Conservation (phyloP, 2,329 filamentous ascomycete species). For the Fusarium sp. region DNA sequence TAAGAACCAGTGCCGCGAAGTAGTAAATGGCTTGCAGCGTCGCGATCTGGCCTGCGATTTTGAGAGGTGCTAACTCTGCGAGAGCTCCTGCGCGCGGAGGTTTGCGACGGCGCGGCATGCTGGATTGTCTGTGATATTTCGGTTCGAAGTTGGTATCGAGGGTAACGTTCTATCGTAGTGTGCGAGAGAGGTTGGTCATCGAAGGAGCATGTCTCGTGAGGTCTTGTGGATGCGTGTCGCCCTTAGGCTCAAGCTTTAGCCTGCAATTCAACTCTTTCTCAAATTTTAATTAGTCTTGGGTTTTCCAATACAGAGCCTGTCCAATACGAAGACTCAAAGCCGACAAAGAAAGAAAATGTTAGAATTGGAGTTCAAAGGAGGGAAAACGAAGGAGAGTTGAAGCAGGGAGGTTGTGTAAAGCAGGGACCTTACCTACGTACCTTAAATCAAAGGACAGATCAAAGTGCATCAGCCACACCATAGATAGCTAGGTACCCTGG, state of each 20-base stretch:
- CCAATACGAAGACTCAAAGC: not conserved
- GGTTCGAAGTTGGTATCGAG: not conserved
- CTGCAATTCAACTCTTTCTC: not conserved
- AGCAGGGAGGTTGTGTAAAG: constrained; percentile 9
- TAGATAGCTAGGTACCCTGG: constrained; percentile 14
- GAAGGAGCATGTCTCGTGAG: constrained; percentile 38
- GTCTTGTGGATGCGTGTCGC: constrained; percentile 20
- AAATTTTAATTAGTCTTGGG: not conserved
- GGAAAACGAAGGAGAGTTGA: constrained; percentile 14
- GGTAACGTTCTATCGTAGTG: constrained; percentile 2
- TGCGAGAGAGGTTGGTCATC: constrained; percentile 21
- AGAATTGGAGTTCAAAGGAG: constrained; percentile 1
- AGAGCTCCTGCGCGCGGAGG: constrained; percentile 70
- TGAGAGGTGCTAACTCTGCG: constrained; percentile 69
- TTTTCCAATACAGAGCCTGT: not conserved
- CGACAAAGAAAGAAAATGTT: constrained; percentile 1
- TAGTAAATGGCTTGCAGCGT: constrained; percentile 68
- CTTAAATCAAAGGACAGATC: constrained; percentile 30
- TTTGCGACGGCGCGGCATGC: constrained; percentile 66
- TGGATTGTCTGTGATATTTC: not conserved
- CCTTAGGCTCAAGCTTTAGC: constrained; percentile 6
- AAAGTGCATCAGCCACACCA: constrained; percentile 26
- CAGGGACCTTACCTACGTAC: not conserved
- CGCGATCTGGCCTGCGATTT: constrained; percentile 69
- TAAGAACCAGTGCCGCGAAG: constrained; percentile 60